These are phyloP conservation scores for Centrapalus pauciflorus DNA, from an alignment of 129 eudicot species.

Conservation along the genomic window DNA sequence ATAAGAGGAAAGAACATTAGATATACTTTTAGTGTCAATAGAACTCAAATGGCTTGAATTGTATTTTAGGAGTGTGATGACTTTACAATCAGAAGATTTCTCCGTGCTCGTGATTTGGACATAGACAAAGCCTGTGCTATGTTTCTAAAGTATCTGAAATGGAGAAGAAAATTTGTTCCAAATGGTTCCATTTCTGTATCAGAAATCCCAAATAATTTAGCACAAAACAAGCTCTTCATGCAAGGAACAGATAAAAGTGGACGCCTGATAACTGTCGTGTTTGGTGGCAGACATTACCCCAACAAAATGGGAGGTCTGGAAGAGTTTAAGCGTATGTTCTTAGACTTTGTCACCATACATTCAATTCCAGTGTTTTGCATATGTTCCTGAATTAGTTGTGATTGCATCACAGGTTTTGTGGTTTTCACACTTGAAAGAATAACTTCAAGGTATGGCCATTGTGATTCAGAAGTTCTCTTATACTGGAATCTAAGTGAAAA, in stretches of 20 bases:
- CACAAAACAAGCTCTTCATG: slow-evolving; percentile 59
- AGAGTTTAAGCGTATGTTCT: slow-evolving; percentile 48
- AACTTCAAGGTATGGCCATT: slow-evolving; percentile 46
- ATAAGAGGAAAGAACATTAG: too few relatives aligned
- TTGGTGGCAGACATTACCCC: slow-evolving; percentile 44
- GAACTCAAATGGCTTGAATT: background rate
- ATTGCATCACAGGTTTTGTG: slow-evolving; percentile 45
- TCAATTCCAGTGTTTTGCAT: background rate
- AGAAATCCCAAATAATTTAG: slow-evolving; percentile 47
- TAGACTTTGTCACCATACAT: background rate
- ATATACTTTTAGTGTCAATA: background rate
- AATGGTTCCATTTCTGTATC: slow-evolving; percentile 45
- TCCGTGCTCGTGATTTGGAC: slow-evolving; percentile 61
- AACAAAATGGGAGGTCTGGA: slow-evolving; percentile 45
- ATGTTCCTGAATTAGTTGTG: background rate
- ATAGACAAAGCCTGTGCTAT: slow-evolving; percentile 48
- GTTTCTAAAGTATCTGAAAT: slow-evolving; percentile 48
- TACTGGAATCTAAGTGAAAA: too few relatives aligned
- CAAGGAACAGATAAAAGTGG: slow-evolving; percentile 66
- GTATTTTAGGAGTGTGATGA: slow-evolving; percentile 66
- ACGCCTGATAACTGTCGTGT: slow-evolving; percentile 38
- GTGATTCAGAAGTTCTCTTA: slow-evolving; percentile 9
- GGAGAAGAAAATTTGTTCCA: slow-evolving; percentile 57
- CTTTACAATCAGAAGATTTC: slow-evolving; percentile 56
- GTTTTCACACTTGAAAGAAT: slow-evolving; percentile 66